Percentiles rank a stretch among this genome's conserved stretches.
Conservation (phyloP, 2,329 filamentous ascomycete genomes). For the Arthrobotrys sinensis region DNA sequence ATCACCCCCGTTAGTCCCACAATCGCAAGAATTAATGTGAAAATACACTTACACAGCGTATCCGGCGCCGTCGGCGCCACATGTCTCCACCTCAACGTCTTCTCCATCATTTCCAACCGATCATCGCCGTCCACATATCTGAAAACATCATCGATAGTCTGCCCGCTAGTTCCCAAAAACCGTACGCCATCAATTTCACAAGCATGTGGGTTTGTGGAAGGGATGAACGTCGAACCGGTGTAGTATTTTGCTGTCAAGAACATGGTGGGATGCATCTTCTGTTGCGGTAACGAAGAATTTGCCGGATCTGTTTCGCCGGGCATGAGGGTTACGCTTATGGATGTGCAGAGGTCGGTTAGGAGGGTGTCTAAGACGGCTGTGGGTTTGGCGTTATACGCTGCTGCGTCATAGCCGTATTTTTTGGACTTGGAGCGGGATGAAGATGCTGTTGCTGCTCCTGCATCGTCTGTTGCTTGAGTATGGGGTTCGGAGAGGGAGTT, state of each 20-base stretch:
- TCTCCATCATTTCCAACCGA: conserved; percentile 90
- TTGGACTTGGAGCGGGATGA: conserved; percentile 72
- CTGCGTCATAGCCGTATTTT: conserved; percentile 95
- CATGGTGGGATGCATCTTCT: conserved; percentile 92
- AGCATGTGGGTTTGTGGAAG: conserved; percentile 93
- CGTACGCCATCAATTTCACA: conserved; percentile 92
- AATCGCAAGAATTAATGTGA: conserved; percentile 40
- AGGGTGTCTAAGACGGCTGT: conserved; percentile 88
- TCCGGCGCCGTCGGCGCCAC: conserved; percentile 95
- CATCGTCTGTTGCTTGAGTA: conserved; percentile 39
- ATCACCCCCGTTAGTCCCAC: conserved; percentile 2
- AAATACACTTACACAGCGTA: conserved; percentile 81
- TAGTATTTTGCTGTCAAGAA: conserved; percentile 84
- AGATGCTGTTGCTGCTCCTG: conserved; percentile 33
- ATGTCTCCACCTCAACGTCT: conserved; percentile 91
- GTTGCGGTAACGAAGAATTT: conserved; percentile 90
- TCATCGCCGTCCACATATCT: conserved; percentile 88
- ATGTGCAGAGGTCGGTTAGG: conserved; percentile 83
- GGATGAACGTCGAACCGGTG: conserved; percentile 77
- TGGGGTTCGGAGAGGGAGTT: conserved; percentile 77
- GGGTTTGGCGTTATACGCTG: conserved; percentile 87
- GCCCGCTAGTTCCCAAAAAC: conserved; percentile 86
- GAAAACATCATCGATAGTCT: conserved; percentile 93
- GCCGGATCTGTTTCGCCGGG: conserved; percentile 89
- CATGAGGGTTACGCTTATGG: conserved; percentile 88